Conservation (phyloP, 2,329 filamentous ascomycete genomes). For the Cercospora sojina region DNA sequence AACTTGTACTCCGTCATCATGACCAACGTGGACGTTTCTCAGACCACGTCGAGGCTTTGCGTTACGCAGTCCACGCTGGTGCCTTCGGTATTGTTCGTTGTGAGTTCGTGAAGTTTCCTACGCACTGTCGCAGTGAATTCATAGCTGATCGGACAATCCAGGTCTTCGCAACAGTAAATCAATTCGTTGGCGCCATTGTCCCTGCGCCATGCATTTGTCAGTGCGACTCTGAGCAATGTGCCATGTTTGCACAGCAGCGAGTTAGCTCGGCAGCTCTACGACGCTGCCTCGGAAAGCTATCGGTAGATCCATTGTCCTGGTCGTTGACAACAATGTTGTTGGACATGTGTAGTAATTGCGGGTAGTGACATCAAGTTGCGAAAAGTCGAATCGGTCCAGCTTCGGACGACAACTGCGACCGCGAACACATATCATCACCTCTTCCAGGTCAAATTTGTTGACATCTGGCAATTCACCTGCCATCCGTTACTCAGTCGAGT, state of each 20-base stretch:
- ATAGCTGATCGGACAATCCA: neutral
- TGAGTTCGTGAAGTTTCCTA: neutral
- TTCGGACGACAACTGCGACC: neutral
- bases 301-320: neutral
- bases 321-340: neutral
- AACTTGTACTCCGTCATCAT: slow-evolving; percentile 1
- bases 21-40: neutral
- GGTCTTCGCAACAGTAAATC: neutral
- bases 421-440: neutral
- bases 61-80: neutral
- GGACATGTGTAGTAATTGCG: neutral
- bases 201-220: neutral
- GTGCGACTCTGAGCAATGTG: neutral
- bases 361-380: neutral
- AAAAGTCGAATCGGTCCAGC: neutral
- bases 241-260: neutral
- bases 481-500: neutral
- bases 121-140: neutral
- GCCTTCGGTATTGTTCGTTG: neutral
- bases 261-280: neutral
- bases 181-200: neutral
- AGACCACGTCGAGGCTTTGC: neutral
- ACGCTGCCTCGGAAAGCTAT: neutral
- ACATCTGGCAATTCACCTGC: neutral
- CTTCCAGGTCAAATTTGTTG: neutral